These are phyloP conservation scores for Teunomyces funiuensis DNA, from an alignment of 805 yeast species.

Conservation along the genomic window DNA sequence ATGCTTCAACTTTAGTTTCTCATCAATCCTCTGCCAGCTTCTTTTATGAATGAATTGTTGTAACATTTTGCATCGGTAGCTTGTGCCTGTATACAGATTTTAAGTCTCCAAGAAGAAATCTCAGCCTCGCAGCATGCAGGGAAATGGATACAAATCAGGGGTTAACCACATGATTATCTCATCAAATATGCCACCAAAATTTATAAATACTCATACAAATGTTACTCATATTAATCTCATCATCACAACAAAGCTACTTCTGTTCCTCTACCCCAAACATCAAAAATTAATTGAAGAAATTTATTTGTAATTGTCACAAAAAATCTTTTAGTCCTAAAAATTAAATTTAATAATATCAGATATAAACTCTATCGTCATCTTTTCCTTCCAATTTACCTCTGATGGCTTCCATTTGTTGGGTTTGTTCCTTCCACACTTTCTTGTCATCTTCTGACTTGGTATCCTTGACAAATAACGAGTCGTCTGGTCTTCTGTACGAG, in stretches of 20 bases:
- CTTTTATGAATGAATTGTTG: too few relatives aligned
- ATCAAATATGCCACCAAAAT: too few relatives aligned
- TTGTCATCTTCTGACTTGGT: slow-evolving; percentile 52
- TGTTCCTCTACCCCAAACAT: neutral
- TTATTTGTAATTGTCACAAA: neutral
- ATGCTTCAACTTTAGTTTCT: too few relatives aligned
- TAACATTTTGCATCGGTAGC: too few relatives aligned
- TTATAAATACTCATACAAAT: neutral
- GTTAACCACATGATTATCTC: too few relatives aligned
- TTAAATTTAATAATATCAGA: slow-evolving; percentile 23
- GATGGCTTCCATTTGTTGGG: slow-evolving; percentile 72
- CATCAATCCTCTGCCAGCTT: too few relatives aligned
- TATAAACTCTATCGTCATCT: slow-evolving; percentile 72
- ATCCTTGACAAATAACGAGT: slow-evolving; percentile 65
- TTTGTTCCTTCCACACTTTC: slow-evolving; percentile 69
- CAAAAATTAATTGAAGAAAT: too few relatives aligned
- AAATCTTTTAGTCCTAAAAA: neutral
- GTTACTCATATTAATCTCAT: neutral
- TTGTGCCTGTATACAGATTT: too few relatives aligned
- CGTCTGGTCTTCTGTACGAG: slow-evolving; percentile 90
- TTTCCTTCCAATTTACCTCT: slow-evolving; percentile 80
- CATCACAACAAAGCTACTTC: neutral
- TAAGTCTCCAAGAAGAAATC: too few relatives aligned
- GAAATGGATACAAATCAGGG: too few relatives aligned
- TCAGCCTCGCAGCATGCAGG: too few relatives aligned